phyloP scores from a whole-genome alignment of 1,284 basidiomycete species.

The Sphaerobolus stellatus region DNA sequence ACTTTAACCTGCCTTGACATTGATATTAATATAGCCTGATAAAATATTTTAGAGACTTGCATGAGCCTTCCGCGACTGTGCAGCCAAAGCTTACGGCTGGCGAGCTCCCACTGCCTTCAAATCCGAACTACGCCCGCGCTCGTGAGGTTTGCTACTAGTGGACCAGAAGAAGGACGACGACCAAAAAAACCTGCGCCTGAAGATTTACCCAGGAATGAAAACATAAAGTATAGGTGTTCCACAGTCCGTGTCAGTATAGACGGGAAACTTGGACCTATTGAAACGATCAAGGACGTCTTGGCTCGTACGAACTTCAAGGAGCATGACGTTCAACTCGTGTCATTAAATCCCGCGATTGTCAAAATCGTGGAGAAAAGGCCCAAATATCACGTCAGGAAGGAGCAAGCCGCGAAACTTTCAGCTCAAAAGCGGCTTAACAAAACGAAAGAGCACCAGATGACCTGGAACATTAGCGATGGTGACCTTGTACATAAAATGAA shows the following conservation, averaged over 20 bases:
- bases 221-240: slow-evolving; percentile 15
- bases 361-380: slow-evolving; percentile 45
- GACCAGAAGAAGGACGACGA: background rate
- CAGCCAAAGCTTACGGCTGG: too few relatives aligned
- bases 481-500: slow-evolving; percentile 70
- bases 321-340: slow-evolving; percentile 53
- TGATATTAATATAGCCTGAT: too few relatives aligned
- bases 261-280: slow-evolving; percentile 37
- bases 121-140: too few relatives aligned
- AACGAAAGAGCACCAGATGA: slow-evolving; percentile 72
- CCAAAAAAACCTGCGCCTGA: background rate
- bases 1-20: too few relatives aligned
- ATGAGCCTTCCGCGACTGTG: too few relatives aligned
- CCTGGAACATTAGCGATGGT: slow-evolving; percentile 60
- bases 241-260: slow-evolving; percentile 18
- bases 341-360: slow-evolving; percentile 46
- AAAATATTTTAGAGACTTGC: too few relatives aligned
- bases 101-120: too few relatives aligned
- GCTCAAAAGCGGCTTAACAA: slow-evolving; percentile 32
- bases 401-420: slow-evolving; percentile 33
- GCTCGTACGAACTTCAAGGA: slow-evolving; percentile 37
- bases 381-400: slow-evolving; percentile 34
- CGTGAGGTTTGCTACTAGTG: background rate
- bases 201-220: slow-evolving; percentile 15
- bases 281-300: slow-evolving; percentile 40